Evolutionary conservation across 1,284 basidiomycete species (phyloP).

Genomic region (Moniliophthora roreri): DNA sequence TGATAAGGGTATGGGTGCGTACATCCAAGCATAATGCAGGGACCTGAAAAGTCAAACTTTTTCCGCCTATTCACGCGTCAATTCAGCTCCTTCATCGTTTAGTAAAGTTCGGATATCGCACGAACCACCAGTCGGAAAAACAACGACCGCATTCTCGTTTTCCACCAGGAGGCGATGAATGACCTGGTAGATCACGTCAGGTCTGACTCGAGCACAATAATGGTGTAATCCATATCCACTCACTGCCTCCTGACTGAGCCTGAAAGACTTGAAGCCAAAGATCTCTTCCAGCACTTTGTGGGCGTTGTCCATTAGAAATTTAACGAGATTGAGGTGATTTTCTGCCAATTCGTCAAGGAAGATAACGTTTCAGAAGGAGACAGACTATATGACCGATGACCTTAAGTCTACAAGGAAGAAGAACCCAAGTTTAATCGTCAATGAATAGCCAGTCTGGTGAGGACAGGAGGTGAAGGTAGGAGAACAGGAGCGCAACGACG

Average conservation of each 20-base stretch:
- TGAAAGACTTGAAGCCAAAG: neutral
- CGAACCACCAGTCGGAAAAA: conserved; percentile 41
- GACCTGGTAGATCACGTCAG: conserved; percentile 23
- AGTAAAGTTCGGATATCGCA: conserved; percentile 41
- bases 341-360: too few species aligned
- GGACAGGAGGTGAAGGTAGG: too few species aligned
- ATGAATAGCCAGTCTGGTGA: too few species aligned
- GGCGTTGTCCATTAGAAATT: conserved; percentile 1
- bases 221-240: neutral
- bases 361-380: too few species aligned
- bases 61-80: conserved; percentile 26
- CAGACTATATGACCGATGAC: too few species aligned
- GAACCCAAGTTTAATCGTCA: too few species aligned
- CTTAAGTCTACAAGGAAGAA: too few species aligned
- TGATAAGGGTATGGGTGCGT: neutral
- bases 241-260: conserved; percentile 2
- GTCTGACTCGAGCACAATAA: neutral
- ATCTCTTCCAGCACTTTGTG: conserved; percentile 1
- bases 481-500: too few species aligned
- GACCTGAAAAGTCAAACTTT: conserved; percentile 58
- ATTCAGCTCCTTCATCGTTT: conserved; percentile 18
- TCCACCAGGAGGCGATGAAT: conserved; percentile 36
- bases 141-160: conserved; percentile 37
- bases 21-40: conserved; percentile 56
- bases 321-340: too few species aligned